phyloP scores from a whole-genome alignment of 176 grass and related monocot genomes.

The Musa schizocarpa region DNA sequence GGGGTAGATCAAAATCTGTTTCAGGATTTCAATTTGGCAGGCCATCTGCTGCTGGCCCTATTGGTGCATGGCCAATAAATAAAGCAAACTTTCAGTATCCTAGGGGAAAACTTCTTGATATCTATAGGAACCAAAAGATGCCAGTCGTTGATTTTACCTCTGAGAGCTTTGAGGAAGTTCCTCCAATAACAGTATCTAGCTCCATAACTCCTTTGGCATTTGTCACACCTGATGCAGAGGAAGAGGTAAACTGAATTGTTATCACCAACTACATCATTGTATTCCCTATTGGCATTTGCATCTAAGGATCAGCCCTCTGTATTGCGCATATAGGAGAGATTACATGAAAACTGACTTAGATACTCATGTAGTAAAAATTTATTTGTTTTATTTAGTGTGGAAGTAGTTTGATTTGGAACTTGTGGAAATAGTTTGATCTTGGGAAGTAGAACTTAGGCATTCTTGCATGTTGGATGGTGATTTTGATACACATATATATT shows the following conservation, averaged over 20 bases:
- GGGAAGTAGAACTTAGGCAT: too few relatives aligned
- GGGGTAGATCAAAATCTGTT: conserved; percentile 64
- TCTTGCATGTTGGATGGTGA: neutral
- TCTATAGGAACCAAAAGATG: conserved; percentile 69
- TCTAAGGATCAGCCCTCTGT: neutral
- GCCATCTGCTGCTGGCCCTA: conserved; percentile 39
- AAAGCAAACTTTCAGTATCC: conserved; percentile 55
- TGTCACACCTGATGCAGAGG: conserved; percentile 48
- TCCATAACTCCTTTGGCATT: conserved; percentile 67
- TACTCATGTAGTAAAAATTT: too few relatives aligned
- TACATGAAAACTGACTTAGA: too few relatives aligned
- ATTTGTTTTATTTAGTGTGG: too few relatives aligned
- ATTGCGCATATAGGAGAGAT: too few relatives aligned
- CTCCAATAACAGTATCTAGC: conserved; percentile 53
- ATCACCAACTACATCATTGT: conserved; percentile 4
- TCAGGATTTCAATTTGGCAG: conserved; percentile 28
- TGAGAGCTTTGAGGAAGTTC: conserved; percentile 48
- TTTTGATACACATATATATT: neutral
- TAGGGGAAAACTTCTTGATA: conserved; percentile 90
- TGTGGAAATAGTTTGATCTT: too few relatives aligned
- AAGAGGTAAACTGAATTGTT: conserved; percentile 48
- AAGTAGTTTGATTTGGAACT: too few relatives aligned
- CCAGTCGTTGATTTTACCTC: conserved; percentile 32
- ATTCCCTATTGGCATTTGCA: neutral
- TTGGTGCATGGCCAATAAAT: conserved; percentile 50